Conservation (phyloP, 1,139 yeast species). For the Arxiozyma telluris region DNA sequence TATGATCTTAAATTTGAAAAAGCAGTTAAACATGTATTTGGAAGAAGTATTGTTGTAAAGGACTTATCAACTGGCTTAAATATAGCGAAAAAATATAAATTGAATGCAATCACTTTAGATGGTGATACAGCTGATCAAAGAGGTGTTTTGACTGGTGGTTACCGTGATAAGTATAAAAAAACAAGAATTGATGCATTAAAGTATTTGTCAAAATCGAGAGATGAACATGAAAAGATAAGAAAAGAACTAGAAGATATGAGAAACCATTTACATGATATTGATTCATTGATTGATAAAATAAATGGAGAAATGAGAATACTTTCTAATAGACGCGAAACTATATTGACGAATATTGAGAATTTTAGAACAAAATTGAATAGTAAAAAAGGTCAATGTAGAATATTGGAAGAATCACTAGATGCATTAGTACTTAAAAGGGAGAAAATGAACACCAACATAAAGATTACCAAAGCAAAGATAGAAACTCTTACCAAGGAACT, state of each 20-base stretch:
- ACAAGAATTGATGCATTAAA: slow-evolving; percentile 68
- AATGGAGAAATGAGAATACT: slow-evolving; percentile 42
- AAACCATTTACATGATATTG: slow-evolving; percentile 34
- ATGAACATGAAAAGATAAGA: slow-evolving; percentile 38
- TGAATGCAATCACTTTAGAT: slow-evolving; percentile 78
- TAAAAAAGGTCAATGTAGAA: slow-evolving; percentile 35
- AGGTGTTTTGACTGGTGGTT: slow-evolving; percentile 90
- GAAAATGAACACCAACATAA: slow-evolving; percentile 21
- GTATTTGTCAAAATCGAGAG: slow-evolving; percentile 43
- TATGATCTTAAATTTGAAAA: slow-evolving; percentile 45
- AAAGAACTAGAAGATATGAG: slow-evolving; percentile 34
- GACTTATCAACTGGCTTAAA: slow-evolving; percentile 63
- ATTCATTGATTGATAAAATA: slow-evolving; percentile 38
- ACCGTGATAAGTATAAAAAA: slow-evolving; percentile 48
- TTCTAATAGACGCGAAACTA: slow-evolving; percentile 36
- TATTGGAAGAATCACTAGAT: slow-evolving; percentile 37
- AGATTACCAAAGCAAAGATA: slow-evolving; percentile 26
- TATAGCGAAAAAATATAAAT: slow-evolving; percentile 50
- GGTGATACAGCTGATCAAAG: slow-evolving; percentile 82
- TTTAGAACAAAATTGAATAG: slow-evolving; percentile 37
- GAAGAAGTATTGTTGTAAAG: slow-evolving; percentile 68
- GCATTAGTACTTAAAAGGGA: slow-evolving; percentile 30
- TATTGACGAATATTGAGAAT: slow-evolving; percentile 38
- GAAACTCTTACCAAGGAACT: slow-evolving; percentile 45
- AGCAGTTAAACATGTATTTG: slow-evolving; percentile 75